These are phyloP conservation scores for Clavispora santaluciae DNA, from an alignment of 805 yeast species.

Conservation along the genomic window DNA sequence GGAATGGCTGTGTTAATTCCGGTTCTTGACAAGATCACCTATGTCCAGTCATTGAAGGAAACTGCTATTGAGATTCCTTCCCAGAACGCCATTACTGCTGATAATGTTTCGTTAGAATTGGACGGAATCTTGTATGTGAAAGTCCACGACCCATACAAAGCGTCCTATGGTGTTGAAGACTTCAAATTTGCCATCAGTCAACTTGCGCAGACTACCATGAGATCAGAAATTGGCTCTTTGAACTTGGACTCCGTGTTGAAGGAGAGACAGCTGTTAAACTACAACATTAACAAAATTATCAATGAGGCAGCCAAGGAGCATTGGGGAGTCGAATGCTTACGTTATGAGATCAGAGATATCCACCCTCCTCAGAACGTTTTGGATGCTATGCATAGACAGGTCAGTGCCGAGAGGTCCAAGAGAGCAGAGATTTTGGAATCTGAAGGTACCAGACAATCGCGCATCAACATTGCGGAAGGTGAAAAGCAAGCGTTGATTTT, in stretches of 20 bases:
- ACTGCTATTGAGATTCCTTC: constrained; percentile 80
- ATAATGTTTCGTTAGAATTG: constrained; percentile 77
- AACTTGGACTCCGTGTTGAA: constrained; percentile 72
- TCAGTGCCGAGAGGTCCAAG: constrained; percentile 80
- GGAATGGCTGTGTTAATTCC: constrained; percentile 76
- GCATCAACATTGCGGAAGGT: constrained; percentile 67
- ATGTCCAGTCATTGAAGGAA: constrained; percentile 80
- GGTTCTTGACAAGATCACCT: constrained; percentile 67
- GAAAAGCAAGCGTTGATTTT: constrained; percentile 64
- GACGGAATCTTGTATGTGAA: constrained; percentile 79
- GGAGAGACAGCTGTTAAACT: constrained; percentile 70
- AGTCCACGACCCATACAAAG: constrained; percentile 78
- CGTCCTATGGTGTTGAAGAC: constrained; percentile 84
- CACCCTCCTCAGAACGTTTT: constrained; percentile 83
- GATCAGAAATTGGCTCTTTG: constrained; percentile 82
- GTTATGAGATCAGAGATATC: constrained; percentile 84
- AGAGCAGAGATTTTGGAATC: constrained; percentile 68
- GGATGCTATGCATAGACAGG: constrained; percentile 90
- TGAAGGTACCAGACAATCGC: constrained; percentile 60
- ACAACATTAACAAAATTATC: constrained; percentile 69
- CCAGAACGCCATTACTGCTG: constrained; percentile 82
- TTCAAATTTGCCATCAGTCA: constrained; percentile 82
- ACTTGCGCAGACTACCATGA: constrained; percentile 86
- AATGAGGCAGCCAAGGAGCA: constrained; percentile 75
- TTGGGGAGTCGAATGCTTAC: constrained; percentile 81